Base-by-base conservation (phyloP, 768 basidiomycete genomes). In the Podaxis mareebaensis region DNA sequence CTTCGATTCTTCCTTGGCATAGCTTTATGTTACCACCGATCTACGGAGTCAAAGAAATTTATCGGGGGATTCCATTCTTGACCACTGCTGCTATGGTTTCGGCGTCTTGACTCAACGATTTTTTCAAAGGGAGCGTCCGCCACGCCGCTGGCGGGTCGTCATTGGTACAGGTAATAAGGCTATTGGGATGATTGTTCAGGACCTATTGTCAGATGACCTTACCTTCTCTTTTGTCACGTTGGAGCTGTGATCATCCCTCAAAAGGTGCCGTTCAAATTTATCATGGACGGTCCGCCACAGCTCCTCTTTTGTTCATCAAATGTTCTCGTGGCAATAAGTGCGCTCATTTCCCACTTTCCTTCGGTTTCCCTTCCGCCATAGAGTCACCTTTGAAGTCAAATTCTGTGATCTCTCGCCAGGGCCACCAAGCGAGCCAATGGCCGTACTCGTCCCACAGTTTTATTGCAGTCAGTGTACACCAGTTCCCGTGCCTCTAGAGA, bases 21-120 rank as follows among this genome's bases (percentile, higher is more conserved):
- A 17, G 15, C n/a, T n/a, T n/a, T 46, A 46, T 20, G 44, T 20
- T 20, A 46, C 17, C n/a, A 22, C n/a, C 44, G n/a, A n/a, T n/a
- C 20, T 20, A 46, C 17, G 42, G 44, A 46, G 7, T 17, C 7
- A 20, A 46, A n/a, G 44, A n/a, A 20, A 20, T n/a, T 46, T 46
- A 8, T 46, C 44, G n/a, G 39, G 11, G 10, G 28, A n/a, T 56
- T 42, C 54, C 39, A 39, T 56, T 56, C 54, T 40, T 56, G 54
- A 38, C 54, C 24, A 26, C 3, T 6, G 38, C n/a, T 10, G 3
- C 13, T 30, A 40, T 13, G 11, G 1, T 24, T 40, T 56, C 12
- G 22, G 38, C 3, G 26, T 56, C 10, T 13, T 13, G 54, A 26
- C 6, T 38, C n/a, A 20, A 39, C 20, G 26, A 40, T 39, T 40